Evolutionary conservation across 2,329 filamentous ascomycete species (phyloP).

Genomic region (Cladophialophora yegresii): DNA sequence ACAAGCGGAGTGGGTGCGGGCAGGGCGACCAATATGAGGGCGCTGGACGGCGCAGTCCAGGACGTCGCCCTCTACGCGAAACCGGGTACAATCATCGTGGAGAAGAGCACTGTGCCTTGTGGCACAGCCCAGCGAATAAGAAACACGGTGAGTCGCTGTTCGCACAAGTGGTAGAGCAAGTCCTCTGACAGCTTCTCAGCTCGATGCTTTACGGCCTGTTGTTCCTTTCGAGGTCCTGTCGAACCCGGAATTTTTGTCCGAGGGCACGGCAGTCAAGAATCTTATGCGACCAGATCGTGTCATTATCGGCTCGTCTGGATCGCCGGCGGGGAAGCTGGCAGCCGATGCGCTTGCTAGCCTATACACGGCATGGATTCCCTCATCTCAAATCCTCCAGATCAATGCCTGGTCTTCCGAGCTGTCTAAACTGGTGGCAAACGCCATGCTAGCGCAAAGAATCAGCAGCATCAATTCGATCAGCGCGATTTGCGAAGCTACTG

Average conservation of each 20-base stretch:
- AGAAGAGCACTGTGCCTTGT: constrained; percentile 80
- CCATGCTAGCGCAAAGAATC: constrained; percentile 77
- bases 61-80: constrained; percentile 68
- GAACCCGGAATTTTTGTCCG: constrained; percentile 79
- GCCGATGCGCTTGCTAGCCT: constrained; percentile 65
- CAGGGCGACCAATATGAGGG: constrained; percentile 70
- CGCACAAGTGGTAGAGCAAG: neutral
- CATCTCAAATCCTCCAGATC: constrained; percentile 67
- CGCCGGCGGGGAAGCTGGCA: constrained; percentile 61
- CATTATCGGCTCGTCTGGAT: constrained; percentile 69
- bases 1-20: constrained; percentile 68
- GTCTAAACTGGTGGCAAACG: constrained; percentile 76
- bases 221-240: constrained; percentile 73
- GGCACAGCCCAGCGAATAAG: constrained; percentile 70
- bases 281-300: constrained; percentile 71
- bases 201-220: constrained; percentile 23
- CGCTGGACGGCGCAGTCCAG: constrained; percentile 68
- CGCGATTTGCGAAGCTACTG: constrained; percentile 75
- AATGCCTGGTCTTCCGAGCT: constrained; percentile 78
- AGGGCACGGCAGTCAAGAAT: constrained; percentile 73
- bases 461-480: constrained; percentile 79
- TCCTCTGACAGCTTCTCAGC: constrained; percentile 19
- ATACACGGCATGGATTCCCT: constrained; percentile 71
- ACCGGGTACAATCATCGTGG: constrained; percentile 71
- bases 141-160: constrained; percentile 59